phyloP scores from a whole-genome alignment of 345 rosid species.

The Geranium rotundifolium region DNA sequence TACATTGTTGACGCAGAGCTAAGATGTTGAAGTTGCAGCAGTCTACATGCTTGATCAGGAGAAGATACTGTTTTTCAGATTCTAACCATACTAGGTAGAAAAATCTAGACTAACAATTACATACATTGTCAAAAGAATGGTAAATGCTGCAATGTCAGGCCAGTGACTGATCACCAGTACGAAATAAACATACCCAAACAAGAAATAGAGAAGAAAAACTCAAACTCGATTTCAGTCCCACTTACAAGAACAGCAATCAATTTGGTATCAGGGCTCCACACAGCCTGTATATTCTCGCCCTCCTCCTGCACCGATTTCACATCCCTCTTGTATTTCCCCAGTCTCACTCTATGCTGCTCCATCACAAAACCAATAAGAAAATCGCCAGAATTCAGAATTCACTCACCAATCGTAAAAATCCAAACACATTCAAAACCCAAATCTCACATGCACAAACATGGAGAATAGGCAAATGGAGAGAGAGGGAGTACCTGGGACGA shows the following conservation, averaged over 20 bases:
- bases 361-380: background rate
- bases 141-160: background rate
- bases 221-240: constrained; percentile 7
- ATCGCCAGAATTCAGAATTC: constrained; percentile 1
- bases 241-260: constrained; percentile 77
- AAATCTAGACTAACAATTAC: background rate
- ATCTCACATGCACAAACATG: constrained; percentile 12
- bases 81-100: background rate
- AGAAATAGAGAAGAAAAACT: background rate
- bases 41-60: background rate
- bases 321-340: constrained; percentile 80
- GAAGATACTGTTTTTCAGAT: background rate
- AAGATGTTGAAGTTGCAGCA: background rate
- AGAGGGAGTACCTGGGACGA: constrained; percentile 42
- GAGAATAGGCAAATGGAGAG: background rate
- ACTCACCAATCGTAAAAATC: constrained; percentile 9
- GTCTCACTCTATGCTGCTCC: constrained; percentile 70
- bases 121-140: background rate
- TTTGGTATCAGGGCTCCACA: constrained; percentile 86
- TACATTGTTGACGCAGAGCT: background rate
- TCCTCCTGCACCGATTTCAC: constrained; percentile 58
- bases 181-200: background rate
- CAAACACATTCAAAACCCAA: background rate
- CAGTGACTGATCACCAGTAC: background rate
- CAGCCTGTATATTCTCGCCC: constrained; percentile 81